Conservation (phyloP, 768 basidiomycete species). For the Imleria badia region DNA sequence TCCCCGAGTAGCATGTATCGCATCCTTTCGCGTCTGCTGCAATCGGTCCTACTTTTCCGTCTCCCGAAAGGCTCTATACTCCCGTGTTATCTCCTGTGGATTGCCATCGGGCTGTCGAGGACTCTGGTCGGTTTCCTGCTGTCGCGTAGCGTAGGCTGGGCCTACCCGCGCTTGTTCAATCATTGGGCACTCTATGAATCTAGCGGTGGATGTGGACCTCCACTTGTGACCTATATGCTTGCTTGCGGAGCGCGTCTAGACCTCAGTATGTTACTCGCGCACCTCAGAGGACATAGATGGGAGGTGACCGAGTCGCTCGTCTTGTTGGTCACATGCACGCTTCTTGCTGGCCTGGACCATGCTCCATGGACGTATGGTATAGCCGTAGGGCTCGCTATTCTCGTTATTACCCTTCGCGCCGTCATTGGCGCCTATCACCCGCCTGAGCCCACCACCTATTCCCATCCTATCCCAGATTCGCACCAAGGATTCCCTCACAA, state of each 20-base stretch:
- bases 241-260: slow-evolving; percentile 16
- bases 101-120: slow-evolving; percentile 18
- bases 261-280: neutral
- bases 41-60: slow-evolving; percentile 14
- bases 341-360: slow-evolving; percentile 30
- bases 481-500: neutral
- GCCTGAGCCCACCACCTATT: neutral
- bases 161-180: slow-evolving; percentile 37
- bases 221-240: slow-evolving; percentile 26
- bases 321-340: slow-evolving; percentile 7
- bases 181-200: slow-evolving; percentile 42
- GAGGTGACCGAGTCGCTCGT: slow-evolving; percentile 15
- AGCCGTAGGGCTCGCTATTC: slow-evolving; percentile 26
- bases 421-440: neutral
- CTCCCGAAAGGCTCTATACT: slow-evolving; percentile 6
- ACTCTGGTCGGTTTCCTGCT: slow-evolving; percentile 23
- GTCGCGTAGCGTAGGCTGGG: slow-evolving; percentile 36
- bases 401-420: slow-evolving; percentile 17
- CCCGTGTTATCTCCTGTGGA: slow-evolving; percentile 23
- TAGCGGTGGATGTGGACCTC: slow-evolving; percentile 38
- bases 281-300: slow-evolving; percentile 12
- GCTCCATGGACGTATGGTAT: slow-evolving; percentile 42
- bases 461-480: neutral
- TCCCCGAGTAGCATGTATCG: slow-evolving; percentile 23
- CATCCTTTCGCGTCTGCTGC: slow-evolving; percentile 22